A percentile compares a stretch with the other conserved stretches of the same genome.
These are phyloP conservation scores for Phytomonas serpens DNA, from an alignment of 208 protist species.

Conservation along the genomic window DNA sequence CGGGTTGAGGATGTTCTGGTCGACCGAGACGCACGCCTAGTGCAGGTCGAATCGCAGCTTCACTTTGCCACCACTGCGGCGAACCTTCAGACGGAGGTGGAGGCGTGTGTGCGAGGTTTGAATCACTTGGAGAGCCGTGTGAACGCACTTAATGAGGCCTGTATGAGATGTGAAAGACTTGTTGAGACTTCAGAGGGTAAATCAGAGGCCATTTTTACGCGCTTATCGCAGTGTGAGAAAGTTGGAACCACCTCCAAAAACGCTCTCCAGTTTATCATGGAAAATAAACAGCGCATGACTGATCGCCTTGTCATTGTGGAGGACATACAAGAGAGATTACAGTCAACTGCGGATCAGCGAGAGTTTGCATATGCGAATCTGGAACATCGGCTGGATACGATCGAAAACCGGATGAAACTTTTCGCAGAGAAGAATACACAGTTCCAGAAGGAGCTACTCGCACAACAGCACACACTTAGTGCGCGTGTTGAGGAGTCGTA, in stretches of 20 bases:
- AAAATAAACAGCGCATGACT: slow-evolving; percentile 17
- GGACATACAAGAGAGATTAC: slow-evolving; percentile 13
- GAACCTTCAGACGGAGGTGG: slow-evolving; percentile 51
- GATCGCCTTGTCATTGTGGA: slow-evolving; percentile 16
- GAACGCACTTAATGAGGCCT: slow-evolving; percentile 36
- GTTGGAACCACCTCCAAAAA: slow-evolving; percentile 26
- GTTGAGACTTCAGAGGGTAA: slow-evolving; percentile 9
- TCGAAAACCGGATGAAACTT: slow-evolving; percentile 24
- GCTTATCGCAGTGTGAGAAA: background rate
- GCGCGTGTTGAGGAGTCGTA: slow-evolving; percentile 39
- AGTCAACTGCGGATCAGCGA: slow-evolving; percentile 15
- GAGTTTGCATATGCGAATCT: slow-evolving; percentile 12
- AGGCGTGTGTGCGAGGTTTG: slow-evolving; percentile 42
- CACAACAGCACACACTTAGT: slow-evolving; percentile 29
- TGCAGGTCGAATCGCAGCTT: slow-evolving; percentile 52
- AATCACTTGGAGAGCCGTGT: slow-evolving; percentile 53
- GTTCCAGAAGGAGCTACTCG: slow-evolving; percentile 34
- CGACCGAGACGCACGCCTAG: slow-evolving; percentile 53
- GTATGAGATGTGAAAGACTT: slow-evolving; percentile 34
- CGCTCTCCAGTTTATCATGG: slow-evolving; percentile 8
- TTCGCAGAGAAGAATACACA: slow-evolving; percentile 42
- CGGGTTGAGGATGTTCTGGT: slow-evolving; percentile 43
- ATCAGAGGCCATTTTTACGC: background rate
- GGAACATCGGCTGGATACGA: slow-evolving; percentile 31
- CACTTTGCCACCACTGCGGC: slow-evolving; percentile 38